phyloP scores from a whole-genome alignment of 2,329 filamentous ascomycete species.

The Ophiostoma ips region DNA sequence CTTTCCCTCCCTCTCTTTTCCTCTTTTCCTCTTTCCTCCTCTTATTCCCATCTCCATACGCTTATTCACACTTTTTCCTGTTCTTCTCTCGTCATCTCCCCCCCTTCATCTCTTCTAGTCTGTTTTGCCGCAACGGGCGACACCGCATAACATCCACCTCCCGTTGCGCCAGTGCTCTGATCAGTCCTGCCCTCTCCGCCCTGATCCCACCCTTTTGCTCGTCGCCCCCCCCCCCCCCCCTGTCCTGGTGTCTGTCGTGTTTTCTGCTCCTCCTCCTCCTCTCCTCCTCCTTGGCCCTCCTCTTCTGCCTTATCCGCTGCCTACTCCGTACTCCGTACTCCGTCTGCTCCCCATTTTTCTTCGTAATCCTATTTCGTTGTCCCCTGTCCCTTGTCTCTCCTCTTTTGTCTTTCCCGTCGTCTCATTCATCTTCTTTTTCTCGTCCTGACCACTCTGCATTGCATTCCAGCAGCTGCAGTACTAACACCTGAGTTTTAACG shows the following conservation, averaged over 20 bases:
- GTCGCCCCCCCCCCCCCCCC: not conserved
- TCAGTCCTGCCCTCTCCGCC: not conserved
- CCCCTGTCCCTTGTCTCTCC: not conserved
- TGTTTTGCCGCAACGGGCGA: constrained; percentile 2
- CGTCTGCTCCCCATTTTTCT: no score
- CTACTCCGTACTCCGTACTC: not conserved
- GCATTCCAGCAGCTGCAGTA: no score
- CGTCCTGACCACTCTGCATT: no score
- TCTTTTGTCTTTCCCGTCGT: not conserved
- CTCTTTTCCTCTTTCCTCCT: no score
- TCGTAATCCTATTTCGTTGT: not conserved
- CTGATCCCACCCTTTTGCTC: no score
- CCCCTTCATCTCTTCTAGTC: not conserved
- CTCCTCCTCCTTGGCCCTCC: no score
- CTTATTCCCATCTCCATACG: no score
- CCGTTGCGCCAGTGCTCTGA: not conserved
- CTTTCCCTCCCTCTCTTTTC: no score
- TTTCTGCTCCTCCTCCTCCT: not conserved
- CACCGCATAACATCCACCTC: not conserved
- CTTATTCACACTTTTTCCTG: no score
- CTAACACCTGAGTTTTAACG: no score
- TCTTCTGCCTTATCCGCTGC: no score
- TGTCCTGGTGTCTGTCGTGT: not conserved
- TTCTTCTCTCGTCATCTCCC: not conserved
- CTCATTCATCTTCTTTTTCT: no score